A percentile compares a stretch with the other conserved stretches of the same genome.
Evolutionary conservation across 208 protist genomes (phyloP).

Genomic region (Sergeia podlipaevii): DNA sequence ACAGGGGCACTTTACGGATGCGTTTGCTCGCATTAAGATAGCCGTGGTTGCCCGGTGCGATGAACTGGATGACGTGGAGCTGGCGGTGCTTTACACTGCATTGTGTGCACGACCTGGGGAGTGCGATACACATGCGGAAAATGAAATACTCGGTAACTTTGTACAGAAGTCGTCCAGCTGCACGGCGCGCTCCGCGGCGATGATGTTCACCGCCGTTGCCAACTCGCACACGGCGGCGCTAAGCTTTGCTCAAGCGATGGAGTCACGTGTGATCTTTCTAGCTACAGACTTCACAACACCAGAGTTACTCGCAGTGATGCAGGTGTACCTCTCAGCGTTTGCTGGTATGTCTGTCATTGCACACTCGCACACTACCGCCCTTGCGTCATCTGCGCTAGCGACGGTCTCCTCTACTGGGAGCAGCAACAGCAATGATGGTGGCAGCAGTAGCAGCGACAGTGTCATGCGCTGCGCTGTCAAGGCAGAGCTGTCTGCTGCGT

Average conservation of each 20-base stretch:
- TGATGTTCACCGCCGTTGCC: conserved; percentile 60
- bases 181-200: conserved; percentile 55
- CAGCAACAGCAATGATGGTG: neutral
- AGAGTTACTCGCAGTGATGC: conserved; percentile 73
- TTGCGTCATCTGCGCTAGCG: neutral
- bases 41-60: conserved; percentile 18
- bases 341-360: conserved; percentile 14
- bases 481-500: conserved; percentile 30
- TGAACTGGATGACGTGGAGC: conserved; percentile 52
- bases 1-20: conserved; percentile 10
- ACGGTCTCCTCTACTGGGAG: neutral
- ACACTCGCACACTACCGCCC: neutral
- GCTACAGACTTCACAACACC: conserved; percentile 69
- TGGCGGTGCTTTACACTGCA: conserved; percentile 65
- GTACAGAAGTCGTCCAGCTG: conserved; percentile 14
- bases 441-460: neutral
- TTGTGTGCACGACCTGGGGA: conserved; percentile 16
- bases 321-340: conserved; percentile 48
- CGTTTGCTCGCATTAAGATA: conserved; percentile 16
- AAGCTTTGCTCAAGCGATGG: conserved; percentile 45
- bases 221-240: conserved; percentile 14
- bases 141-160: conserved; percentile 32
- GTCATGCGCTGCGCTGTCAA: neutral
- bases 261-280: conserved; percentile 66
- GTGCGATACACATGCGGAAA: conserved; percentile 19